A percentile compares a stretch with the other conserved stretches of the same genome.
phyloP scores from a whole-genome alignment of 176 grass and related monocot species.

The Aegilops bicornis region DNA sequence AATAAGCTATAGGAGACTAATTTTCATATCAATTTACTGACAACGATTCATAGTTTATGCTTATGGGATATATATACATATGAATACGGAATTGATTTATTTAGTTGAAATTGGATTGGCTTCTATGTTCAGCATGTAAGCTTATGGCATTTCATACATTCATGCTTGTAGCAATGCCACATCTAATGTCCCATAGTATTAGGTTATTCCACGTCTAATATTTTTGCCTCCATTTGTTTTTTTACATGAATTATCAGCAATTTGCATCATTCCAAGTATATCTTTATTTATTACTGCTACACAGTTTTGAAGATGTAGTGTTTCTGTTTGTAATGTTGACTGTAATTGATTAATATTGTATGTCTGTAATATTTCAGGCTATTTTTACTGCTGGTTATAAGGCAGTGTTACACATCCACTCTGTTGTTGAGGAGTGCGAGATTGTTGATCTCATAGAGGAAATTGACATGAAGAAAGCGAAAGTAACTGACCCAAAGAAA shows the following conservation, averaged over 20 bases:
- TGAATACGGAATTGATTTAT: background rate
- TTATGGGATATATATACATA: background rate
- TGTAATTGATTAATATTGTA: background rate
- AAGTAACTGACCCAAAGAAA: constrained; percentile 74
- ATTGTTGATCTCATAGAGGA: constrained; percentile 97
- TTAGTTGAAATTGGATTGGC: background rate
- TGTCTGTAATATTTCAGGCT: constrained; percentile 48
- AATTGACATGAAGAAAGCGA: constrained; percentile 83
- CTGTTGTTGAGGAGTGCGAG: constrained; percentile 94
- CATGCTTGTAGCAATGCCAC: background rate
- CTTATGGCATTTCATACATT: background rate
- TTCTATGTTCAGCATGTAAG: background rate
- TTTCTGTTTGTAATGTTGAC: background rate
- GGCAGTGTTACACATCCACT: constrained; percentile 93
- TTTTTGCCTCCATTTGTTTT: background rate
- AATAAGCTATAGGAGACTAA: background rate
- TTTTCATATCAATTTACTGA: background rate
- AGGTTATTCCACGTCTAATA: background rate
- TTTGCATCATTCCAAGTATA: background rate
- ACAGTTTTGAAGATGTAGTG: background rate
- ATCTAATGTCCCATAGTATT: background rate
- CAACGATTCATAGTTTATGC: background rate
- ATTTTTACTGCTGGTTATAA: constrained; percentile 98
- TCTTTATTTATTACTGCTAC: background rate
- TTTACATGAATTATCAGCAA: background rate